Percentiles rank a stretch among this genome's conserved stretches.
Evolutionary conservation across 164 flowering plant genomes (phyloP).

Genomic region (Chimonanthus praecox): DNA sequence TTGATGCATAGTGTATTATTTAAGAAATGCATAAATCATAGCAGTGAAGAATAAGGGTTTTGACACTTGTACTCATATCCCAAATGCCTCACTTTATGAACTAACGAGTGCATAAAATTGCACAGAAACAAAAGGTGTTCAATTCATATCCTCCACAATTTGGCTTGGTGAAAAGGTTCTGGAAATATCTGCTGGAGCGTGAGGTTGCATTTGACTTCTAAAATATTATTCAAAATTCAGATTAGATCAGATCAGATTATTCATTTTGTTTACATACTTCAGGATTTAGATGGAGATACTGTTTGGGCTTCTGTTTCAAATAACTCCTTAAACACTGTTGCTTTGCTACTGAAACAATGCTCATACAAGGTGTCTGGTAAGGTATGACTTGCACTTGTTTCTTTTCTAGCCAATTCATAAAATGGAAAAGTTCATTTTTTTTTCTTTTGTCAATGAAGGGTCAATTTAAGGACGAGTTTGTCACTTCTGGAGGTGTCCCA

Average conservation of each 20-base stretch:
- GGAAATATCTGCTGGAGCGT: constrained; percentile 77
- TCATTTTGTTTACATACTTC: constrained; percentile 12
- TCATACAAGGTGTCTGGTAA: constrained; percentile 62
- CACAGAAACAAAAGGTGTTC: constrained; percentile 77
- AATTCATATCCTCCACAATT: constrained; percentile 73
- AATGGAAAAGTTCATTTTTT: not conserved
- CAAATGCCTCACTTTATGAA: not conserved
- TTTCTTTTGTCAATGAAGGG: constrained; percentile 44
- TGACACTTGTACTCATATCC: not conserved
- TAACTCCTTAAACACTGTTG: constrained; percentile 42
- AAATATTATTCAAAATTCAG: not conserved
- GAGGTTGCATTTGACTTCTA: constrained; percentile 41
- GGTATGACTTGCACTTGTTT: constrained; percentile 32
- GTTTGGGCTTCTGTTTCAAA: constrained; percentile 80
- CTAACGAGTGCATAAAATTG: not conserved
- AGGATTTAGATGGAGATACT: constrained; percentile 61
- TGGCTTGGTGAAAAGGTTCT: constrained; percentile 76
- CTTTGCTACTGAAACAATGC: constrained; percentile 65
- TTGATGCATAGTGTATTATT: not conserved
- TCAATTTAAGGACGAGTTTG: constrained; percentile 96
- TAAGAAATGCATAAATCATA: not conserved
- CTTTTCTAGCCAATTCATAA: not conserved
- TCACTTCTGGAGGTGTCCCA: constrained; percentile 96
- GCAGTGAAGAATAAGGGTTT: not conserved
- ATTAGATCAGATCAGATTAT: not conserved